Evolutionary conservation across 768 basidiomycete species (phyloP).

Genomic region (Tremella mesenterica): DNA sequence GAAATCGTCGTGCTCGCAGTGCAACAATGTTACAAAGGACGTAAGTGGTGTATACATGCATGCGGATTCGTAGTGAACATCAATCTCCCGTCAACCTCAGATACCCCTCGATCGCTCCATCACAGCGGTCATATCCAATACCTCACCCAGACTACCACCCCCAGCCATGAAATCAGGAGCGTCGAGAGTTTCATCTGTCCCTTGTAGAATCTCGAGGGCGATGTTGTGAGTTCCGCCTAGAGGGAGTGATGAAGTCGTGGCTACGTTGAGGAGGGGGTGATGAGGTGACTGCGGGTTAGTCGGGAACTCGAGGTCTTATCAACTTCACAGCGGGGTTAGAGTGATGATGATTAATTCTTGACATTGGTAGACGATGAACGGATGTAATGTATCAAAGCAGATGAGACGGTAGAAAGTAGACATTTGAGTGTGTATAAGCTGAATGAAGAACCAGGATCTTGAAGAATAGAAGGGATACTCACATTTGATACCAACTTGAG

Average conservation of each 20-base stretch:
- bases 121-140: constrained; percentile 26
- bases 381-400: no score
- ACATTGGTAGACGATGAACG: no score
- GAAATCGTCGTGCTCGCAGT: no score
- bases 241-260: constrained; percentile 27
- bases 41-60: constrained; percentile 9
- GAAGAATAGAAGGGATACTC: constrained; percentile 28
- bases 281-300: constrained; percentile 22
- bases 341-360: no score
- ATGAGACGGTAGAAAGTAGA: no score
- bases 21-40: no score
- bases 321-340: no score
- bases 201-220: constrained; percentile 86
- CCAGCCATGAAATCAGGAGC: constrained; percentile 72
- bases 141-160: constrained; percentile 42
- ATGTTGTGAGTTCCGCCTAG: constrained; percentile 55
- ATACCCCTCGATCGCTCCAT: constrained; percentile 39
- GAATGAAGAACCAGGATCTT: constrained; percentile 3
- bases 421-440: no score
- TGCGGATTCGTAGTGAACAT: not conserved
- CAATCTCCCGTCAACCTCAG: constrained; percentile 1
- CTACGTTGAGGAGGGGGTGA: constrained; percentile 34
- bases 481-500: constrained; percentile 73
- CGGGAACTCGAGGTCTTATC: no score
- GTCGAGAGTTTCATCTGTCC: constrained; percentile 75